Base-by-base conservation (phyloP, 768 basidiomycete genomes). In the Boletus patriciae region DNA sequence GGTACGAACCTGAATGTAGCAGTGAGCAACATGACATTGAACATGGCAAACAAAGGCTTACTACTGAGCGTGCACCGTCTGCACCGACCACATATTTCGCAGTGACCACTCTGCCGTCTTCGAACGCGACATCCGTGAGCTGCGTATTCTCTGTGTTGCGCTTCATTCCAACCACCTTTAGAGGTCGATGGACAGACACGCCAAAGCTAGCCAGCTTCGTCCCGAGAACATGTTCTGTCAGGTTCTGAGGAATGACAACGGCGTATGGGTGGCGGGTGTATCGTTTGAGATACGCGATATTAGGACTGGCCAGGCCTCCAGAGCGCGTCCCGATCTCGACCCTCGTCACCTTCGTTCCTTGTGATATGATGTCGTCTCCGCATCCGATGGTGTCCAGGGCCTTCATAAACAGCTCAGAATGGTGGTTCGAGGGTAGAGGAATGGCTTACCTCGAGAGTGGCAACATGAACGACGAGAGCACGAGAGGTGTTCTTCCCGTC, bases 71-170 rank as follows among this genome's bases (percentile, higher is more conserved):
- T 7, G 79, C 70, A 12, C 83, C 83, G 61, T 84, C 82, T 4
- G 83, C 80, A 33, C 79, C 82, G 31, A 84, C 62, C 2, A 83
- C 76, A 60, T 81, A 82, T 38, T 70, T 75, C 10, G 82, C 70
- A 3, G 67, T 73, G 16, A 83, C 67, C 10, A 72, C 65, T 42
- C 71, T 71, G 1, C 82, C 81, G 27, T 76, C 74, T 23, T 83
- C 80, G 54, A 84, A 83, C 0, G 63, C 52, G 8, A 81, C 80
- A 12, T 80, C 73, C 4, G 66, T 71, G 23, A 76, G 44, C 19
- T 62, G 63, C 1, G 46, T 2, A 33, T 76, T 70, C 21, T 62
- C 57, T 6, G 63, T 38, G 44, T 71, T 74, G 4, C 62, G 58
- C 51, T 71, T 70, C 57, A 83, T 55, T 11, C 73, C 73, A 10